These are phyloP conservation scores for Aphanomyces stellatus DNA, from an alignment of 352 stramenopile genomes.

Conservation along the genomic window DNA sequence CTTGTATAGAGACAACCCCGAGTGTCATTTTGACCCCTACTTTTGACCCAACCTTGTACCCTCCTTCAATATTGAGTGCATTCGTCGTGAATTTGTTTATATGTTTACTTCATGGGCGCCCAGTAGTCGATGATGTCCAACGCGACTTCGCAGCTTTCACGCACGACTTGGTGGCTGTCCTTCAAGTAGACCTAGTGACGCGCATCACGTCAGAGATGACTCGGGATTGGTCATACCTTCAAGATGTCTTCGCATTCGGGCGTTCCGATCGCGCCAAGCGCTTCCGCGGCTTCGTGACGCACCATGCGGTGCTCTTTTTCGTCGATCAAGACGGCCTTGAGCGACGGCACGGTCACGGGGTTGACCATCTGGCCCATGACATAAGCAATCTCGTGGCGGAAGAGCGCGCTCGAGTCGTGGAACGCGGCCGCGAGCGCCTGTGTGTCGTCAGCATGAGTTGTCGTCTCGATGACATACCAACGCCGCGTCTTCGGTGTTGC, in stretches of 20 bases:
- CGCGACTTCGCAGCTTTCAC: conserved; percentile 94
- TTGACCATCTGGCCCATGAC: conserved; percentile 93
- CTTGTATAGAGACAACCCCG: too few relatives aligned
- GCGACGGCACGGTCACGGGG: conserved; percentile 67
- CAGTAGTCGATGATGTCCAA: conserved; percentile 98
- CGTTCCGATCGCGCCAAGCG: conserved; percentile 92
- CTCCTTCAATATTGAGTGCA: too few relatives aligned
- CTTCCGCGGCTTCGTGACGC: conserved; percentile 95
- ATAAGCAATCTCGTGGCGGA: conserved; percentile 89
- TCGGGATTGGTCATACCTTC: not conserved
- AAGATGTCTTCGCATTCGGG: conserved; percentile 89
- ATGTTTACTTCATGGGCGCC: conserved; percentile 17
- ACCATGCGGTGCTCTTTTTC: conserved; percentile 94
- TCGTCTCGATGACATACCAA: conserved; percentile 24
- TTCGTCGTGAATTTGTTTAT: too few relatives aligned
- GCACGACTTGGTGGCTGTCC: conserved; percentile 80
- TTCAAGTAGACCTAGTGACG: conserved; percentile 37
- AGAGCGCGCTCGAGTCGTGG: conserved; percentile 69
- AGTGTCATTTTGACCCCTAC: too few relatives aligned
- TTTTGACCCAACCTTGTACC: too few relatives aligned
- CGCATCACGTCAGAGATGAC: conserved; percentile 24
- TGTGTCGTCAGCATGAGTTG: not conserved
- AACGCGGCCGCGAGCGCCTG: conserved; percentile 60
- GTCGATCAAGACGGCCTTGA: conserved; percentile 85
- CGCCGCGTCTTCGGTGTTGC: conserved; percentile 84